Percentiles rank a stretch among this genome's conserved stretches.
These are phyloP conservation scores for Erigeron canadensis DNA, from an alignment of 129 eudicot genomes.

Conservation along the genomic window DNA sequence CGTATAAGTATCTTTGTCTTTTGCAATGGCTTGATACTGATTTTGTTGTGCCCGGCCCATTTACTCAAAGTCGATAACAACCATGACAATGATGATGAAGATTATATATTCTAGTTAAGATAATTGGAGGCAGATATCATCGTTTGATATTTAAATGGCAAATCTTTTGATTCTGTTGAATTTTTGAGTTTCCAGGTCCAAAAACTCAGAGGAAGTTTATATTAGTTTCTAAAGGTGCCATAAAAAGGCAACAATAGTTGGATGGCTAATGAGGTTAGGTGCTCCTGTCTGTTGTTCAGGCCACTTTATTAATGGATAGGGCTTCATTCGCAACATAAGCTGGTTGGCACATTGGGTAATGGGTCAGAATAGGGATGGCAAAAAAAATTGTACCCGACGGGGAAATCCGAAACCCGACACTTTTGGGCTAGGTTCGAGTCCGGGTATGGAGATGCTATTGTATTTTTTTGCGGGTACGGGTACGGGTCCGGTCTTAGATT, in stretches of 20 bases:
- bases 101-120: slow-evolving; percentile 20
- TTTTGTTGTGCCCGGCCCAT: no score
- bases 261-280: not conserved
- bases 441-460: no score
- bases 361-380: no score
- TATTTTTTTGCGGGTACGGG: no score
- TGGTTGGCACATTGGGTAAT: no score
- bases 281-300: not conserved
- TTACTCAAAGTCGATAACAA: no score
- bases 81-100: slow-evolving; percentile 14
- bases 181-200: slow-evolving; percentile 5
- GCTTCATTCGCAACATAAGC: not conserved
- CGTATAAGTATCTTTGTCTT: no score
- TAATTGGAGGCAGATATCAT: slow-evolving; percentile 21
- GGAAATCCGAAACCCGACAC: no score
- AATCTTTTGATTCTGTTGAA: slow-evolving; percentile 8
- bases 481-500: no score
- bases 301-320: not conserved
- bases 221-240: slow-evolving; percentile 2
- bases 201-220: slow-evolving; percentile 11
- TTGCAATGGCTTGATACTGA: no score
- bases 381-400: no score
- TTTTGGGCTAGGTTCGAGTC: no score
- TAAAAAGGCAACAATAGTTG: slow-evolving; percentile 6
- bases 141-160: slow-evolving; percentile 14